Conservation (phyloP, 2,329 filamentous ascomycete species). For the Cyphellophora attinorum region DNA sequence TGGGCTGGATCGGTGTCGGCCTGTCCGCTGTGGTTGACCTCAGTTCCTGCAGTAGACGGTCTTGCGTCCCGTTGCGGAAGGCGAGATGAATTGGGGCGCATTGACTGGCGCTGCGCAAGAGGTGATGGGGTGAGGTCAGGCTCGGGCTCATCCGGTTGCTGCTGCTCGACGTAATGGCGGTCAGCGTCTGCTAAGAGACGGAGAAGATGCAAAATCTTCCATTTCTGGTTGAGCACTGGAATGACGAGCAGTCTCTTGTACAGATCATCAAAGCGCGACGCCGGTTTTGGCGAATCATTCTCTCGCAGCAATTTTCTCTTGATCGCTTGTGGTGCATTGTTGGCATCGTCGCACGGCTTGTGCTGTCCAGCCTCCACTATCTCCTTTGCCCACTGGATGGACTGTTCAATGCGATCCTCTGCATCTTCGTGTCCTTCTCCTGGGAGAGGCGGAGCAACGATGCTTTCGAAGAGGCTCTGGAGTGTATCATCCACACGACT, state of each 20-base stretch:
- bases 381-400: conserved; percentile 41
- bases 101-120: not conserved
- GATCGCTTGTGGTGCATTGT: conserved; percentile 87
- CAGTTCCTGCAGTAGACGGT: not conserved
- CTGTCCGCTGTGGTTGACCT: not conserved
- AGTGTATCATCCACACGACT: conserved; percentile 70
- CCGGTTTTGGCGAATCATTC: conserved; percentile 63
- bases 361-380: conserved; percentile 29
- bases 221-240: conserved; percentile 89
- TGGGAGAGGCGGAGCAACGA: conserved; percentile 54
- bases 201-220: conserved; percentile 88
- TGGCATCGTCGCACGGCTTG: conserved; percentile 43
- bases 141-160: conserved; percentile 30
- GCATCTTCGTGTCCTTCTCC: conserved; percentile 58
- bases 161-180: conserved; percentile 38
- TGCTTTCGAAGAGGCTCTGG: conserved; percentile 64
- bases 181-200: conserved; percentile 62
- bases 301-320: conserved; percentile 76
- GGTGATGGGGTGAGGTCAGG: conserved; percentile 16
- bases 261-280: conserved; percentile 77
- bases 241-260: conserved; percentile 84
- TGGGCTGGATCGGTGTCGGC: conserved; percentile 1
- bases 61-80: conserved; percentile 3
- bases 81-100: not conserved
- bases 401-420: conserved; percentile 59